These are phyloP conservation scores for Cordyceps tenuipes DNA, from an alignment of 2,329 filamentous ascomycete species.

Conservation along the genomic window DNA sequence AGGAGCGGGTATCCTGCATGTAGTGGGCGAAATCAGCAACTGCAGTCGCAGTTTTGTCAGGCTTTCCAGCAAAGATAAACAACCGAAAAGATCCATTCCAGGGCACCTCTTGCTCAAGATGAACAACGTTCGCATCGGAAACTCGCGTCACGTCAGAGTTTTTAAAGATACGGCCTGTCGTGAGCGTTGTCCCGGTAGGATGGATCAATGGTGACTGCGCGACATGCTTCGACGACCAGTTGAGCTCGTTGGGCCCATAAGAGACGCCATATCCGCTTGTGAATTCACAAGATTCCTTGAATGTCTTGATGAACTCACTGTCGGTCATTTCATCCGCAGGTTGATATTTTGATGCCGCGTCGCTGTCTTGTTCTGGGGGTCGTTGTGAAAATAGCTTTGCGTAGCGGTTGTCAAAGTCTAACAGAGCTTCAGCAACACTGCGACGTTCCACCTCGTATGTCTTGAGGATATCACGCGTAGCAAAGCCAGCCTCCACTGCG, in stretches of 20 bases:
- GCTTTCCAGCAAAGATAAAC: constrained; percentile 74
- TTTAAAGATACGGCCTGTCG: constrained; percentile 66
- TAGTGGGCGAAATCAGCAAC: constrained; percentile 61
- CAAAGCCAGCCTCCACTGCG: constrained; percentile 76
- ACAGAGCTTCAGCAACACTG: constrained; percentile 71
- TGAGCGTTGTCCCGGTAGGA: constrained; percentile 55
- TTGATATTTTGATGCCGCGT: constrained; percentile 46
- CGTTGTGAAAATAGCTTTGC: constrained; percentile 81
- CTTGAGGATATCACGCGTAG: constrained; percentile 62
- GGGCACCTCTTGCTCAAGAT: constrained; percentile 83
- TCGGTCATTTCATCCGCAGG: constrained; percentile 29
- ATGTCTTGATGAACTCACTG: constrained; percentile 79
- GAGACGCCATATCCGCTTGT: constrained; percentile 87
- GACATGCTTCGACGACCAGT: constrained; percentile 69
- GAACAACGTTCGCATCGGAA: constrained; percentile 80
- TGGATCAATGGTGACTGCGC: constrained; percentile 64
- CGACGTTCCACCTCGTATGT: constrained; percentile 86
- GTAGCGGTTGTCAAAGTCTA: constrained; percentile 83
- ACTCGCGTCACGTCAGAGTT: constrained; percentile 79
- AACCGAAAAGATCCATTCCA: constrained; percentile 82
- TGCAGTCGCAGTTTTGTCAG: constrained; percentile 49
- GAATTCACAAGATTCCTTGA: constrained; percentile 87
- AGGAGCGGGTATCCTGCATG: constrained; percentile 58
- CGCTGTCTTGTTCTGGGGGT: constrained; percentile 61
- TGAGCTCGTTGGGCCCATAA: constrained; percentile 74